Evolutionary conservation across 257 asterid genomes (phyloP), one percentile per base, ranked within the genome.

Genomic region (Cordia subcordata): DNA sequence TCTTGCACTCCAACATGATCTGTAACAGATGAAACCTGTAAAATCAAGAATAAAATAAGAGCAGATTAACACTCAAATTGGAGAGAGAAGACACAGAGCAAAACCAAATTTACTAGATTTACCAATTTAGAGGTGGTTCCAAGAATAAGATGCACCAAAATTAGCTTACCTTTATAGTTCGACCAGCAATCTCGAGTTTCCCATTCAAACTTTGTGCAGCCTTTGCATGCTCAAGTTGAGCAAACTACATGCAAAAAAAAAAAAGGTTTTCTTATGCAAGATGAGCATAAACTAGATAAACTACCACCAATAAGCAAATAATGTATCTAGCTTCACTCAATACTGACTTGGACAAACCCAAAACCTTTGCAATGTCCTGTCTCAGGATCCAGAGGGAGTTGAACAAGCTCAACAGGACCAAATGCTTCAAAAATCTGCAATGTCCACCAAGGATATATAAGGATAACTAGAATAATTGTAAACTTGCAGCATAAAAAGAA

Each of bases 361-460:
- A 93, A 93, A 68, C 99, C 99, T 83, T 93, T 89, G 88, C 99
- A 93, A 65, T 89, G 97, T 55, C 97, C 99, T 10, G 99, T 86
- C 76, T 93, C 99, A 38, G 99, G 96, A 72, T 93, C 99, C 3
- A 94, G 87, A 49, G 99, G 99, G 23, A 93, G 88, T 77, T 93
- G 99, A 65, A 93, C 96, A 60, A 93, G 95, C 82, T 93, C 99
- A 54, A 93, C 97, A 21, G 94, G 92, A 39, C 99, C 99, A 83
- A 93, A 93, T 18, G 97, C 94, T 85, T 89, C 99, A 71, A 93
- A 93, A 69, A 93, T 89, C 99, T 93, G 68, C 18, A 64, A 42
- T 70, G 9, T 32, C 13, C 3, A 21, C n/a, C 14, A 10, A 11
- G 11, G 19, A 20, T 61, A 65, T 17, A 32, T n/a, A 59, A 0